These are phyloP conservation scores for Aspergillus avenaceus DNA, from an alignment of 495 filamentous ascomycete genomes.

Conservation along the genomic window DNA sequence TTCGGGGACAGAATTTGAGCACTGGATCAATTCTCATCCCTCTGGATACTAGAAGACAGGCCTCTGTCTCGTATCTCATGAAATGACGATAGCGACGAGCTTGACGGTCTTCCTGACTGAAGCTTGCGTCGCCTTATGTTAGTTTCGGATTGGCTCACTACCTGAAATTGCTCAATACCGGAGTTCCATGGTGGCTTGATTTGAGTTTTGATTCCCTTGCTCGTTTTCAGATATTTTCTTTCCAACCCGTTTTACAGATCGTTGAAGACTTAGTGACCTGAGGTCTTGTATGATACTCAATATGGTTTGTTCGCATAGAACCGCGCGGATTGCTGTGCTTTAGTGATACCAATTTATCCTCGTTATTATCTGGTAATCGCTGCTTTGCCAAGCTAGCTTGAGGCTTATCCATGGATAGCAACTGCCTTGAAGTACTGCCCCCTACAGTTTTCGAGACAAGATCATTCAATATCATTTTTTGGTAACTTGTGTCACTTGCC, in stretches of 20 bases:
- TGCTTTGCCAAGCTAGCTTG: too few relatives aligned
- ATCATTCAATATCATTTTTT: too few relatives aligned
- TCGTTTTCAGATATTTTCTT: neutral
- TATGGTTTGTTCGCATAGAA: neutral
- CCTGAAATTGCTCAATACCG: neutral
- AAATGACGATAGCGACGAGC: slow-evolving; percentile 15
- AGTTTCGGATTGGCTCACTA: slow-evolving; percentile 1
- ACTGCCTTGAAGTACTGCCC: too few relatives aligned
- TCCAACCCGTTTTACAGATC: neutral
- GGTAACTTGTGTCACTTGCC: too few relatives aligned
- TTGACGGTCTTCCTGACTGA: neutral
- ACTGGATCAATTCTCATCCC: slow-evolving; percentile 15
- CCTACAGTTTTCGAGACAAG: too few relatives aligned
- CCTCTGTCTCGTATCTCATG: neutral
- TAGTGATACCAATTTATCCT: neutral
- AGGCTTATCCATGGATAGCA: too few relatives aligned
- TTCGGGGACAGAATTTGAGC: slow-evolving; percentile 16
- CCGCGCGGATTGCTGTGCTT: neutral
- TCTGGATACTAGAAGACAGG: slow-evolving; percentile 3
- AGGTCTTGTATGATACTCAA: neutral
- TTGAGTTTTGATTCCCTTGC: slow-evolving; percentile 1
- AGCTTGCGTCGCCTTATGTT: slow-evolving; percentile 2
- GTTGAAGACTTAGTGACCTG: too few relatives aligned
- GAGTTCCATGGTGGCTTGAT: neutral
- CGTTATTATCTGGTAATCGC: too few relatives aligned